Conservation (phyloP, 2,329 filamentous ascomycete species). For the Penicillium aurantiogriseum region DNA sequence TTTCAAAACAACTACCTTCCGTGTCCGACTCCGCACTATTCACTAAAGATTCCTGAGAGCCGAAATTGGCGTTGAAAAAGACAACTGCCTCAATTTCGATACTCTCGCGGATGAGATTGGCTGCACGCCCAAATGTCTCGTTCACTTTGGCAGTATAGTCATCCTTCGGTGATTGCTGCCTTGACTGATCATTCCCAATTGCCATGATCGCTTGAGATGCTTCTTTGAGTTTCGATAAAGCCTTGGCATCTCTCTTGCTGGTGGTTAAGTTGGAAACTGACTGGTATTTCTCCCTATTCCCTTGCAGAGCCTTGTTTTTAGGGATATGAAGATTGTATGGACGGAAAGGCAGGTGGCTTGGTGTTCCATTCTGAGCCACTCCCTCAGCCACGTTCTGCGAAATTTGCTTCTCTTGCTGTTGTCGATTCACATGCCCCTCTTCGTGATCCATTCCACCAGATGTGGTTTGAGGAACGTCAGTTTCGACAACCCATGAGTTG, state of each 20-base stretch:
- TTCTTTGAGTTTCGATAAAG: background rate
- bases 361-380: background rate
- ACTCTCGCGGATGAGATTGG: conserved; percentile 43
- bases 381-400: background rate
- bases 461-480: background rate
- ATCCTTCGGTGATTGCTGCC: conserved; percentile 3
- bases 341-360: background rate
- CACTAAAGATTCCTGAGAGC: conserved; percentile 6
- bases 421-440: conserved; percentile 13
- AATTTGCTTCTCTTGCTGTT: conserved; percentile 16
- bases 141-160: conserved; percentile 6
- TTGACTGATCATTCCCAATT: background rate
- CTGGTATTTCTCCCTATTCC: background rate
- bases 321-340: conserved; percentile 7
- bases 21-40: conserved; percentile 1
- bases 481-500: conserved; percentile 13
- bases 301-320: background rate
- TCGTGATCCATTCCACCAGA: background rate
- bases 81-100: conserved; percentile 40
- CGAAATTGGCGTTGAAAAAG: conserved; percentile 25
- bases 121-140: conserved; percentile 43
- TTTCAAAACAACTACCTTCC: conserved; percentile 8
- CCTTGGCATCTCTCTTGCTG: background rate
- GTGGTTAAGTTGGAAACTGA: background rate
- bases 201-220: background rate